A percentile compares a stretch with the other conserved stretches of the same genome.
Evolutionary conservation across 2,329 filamentous ascomycete species (phyloP).

Genomic region (Hypoxylon sp.): DNA sequence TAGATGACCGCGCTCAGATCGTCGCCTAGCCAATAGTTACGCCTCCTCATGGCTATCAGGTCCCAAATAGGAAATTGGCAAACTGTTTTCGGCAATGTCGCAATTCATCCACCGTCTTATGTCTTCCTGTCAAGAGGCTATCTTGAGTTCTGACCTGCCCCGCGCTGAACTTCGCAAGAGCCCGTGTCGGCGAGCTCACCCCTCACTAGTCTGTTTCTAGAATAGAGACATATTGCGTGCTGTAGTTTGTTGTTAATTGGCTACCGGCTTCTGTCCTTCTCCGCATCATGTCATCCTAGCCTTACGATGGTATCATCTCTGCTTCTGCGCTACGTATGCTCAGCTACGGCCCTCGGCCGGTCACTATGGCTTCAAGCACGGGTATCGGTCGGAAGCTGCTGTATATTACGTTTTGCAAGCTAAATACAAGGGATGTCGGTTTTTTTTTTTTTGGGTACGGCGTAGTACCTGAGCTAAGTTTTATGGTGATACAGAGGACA

Average conservation of each 20-base stretch:
- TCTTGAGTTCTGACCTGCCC: conserved; percentile 22
- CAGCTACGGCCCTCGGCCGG: conserved; percentile 26
- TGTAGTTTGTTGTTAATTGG: conserved; percentile 45
- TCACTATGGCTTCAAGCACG: conserved; percentile 4
- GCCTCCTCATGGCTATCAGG: conserved; percentile 14
- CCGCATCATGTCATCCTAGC: conserved; percentile 47
- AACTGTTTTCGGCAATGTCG: conserved; percentile 29
- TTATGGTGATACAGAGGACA: too few relatives aligned
- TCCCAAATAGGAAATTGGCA: conserved; percentile 22
- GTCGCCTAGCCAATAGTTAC: conserved; percentile 16
- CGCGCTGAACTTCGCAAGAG: conserved; percentile 15
- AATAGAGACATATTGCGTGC: conserved; percentile 46
- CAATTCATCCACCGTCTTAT: conserved; percentile 33
- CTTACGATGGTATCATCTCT: conserved; percentile 43
- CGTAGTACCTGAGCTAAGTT: too few relatives aligned
- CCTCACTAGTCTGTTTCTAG: conserved; percentile 43
- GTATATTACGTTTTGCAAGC: too few relatives aligned
- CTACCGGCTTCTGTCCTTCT: conserved; percentile 31
- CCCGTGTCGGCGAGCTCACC: conserved; percentile 30
- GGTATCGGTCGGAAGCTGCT: conserved; percentile 24
- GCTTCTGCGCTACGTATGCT: conserved; percentile 18
- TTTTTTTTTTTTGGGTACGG: too few relatives aligned
- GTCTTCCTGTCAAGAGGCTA: conserved; percentile 19
- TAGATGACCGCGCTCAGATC: conserved; percentile 13
- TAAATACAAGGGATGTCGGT: too few relatives aligned